These are phyloP conservation scores for Meripilus lineatus DNA, from an alignment of 1,284 basidiomycete species.

Conservation along the genomic window DNA sequence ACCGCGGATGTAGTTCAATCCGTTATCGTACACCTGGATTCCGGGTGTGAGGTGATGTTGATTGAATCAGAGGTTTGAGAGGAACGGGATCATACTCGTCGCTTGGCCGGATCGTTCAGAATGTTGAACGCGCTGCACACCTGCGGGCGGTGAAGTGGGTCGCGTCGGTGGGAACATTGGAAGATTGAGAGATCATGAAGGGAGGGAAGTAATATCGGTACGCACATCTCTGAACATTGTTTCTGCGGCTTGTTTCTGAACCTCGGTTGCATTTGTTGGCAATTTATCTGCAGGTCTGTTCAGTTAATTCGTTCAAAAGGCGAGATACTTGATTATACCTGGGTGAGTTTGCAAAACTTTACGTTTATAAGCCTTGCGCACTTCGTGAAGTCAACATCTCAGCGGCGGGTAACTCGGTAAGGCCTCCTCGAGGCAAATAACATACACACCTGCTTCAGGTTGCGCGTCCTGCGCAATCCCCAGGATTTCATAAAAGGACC, in stretches of 20 bases:
- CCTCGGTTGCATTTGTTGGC: constrained; percentile 24
- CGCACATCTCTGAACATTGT: constrained; percentile 29
- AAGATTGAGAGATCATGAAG: not conserved
- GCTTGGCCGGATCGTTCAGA: constrained; percentile 50
- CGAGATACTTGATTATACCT: constrained; percentile 28
- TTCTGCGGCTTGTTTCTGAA: constrained; percentile 24
- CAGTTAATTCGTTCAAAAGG: no score
- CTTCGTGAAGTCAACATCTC: no score
- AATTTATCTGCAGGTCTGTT: constrained; percentile 25
- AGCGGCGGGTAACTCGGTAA: constrained; percentile 2
- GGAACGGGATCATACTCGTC: constrained; percentile 39
- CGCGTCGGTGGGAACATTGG: not conserved
- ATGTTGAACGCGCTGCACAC: constrained; percentile 53
- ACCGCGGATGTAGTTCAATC: constrained; percentile 23
- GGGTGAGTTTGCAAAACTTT: constrained; percentile 57
- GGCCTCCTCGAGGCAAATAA: not conserved
- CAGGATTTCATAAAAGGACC: constrained; percentile 28
- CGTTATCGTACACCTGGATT: constrained; percentile 46
- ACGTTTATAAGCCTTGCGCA: constrained; percentile 60
- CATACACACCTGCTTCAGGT: constrained; percentile 25
- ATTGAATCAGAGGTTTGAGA: not conserved
- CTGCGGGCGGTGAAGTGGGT: constrained; percentile 25
- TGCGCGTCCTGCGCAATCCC: constrained; percentile 25
- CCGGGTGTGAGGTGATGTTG: not conserved
- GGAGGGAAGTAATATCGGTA: no score